Conservation (phyloP, 1,284 basidiomycete genomes). For the Tylopilus orsonianus region DNA sequence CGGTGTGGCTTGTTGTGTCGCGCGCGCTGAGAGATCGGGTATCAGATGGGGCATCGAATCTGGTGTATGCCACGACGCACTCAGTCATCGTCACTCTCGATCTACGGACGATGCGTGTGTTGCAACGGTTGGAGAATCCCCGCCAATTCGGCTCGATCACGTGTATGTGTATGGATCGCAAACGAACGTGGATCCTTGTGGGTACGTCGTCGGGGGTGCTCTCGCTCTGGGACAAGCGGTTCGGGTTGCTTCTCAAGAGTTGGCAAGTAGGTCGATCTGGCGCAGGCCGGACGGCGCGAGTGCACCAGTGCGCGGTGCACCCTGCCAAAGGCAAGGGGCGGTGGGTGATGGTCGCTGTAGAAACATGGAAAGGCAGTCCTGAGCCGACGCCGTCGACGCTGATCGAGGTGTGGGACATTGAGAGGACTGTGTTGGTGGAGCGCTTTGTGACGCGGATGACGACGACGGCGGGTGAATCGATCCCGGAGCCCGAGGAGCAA, state of each 20-base stretch:
- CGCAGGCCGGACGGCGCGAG: constrained; percentile 51
- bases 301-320: constrained; percentile 77
- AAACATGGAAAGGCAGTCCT: constrained; percentile 44
- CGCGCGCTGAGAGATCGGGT: constrained; percentile 2
- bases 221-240: constrained; percentile 92
- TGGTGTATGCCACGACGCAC: constrained; percentile 85
- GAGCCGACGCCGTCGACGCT: constrained; percentile 48
- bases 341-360: constrained; percentile 85
- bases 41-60: constrained; percentile 65
- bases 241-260: constrained; percentile 84
- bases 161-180: constrained; percentile 78
- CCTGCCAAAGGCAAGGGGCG: constrained; percentile 84
- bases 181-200: constrained; percentile 83
- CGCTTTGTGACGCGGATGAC: constrained; percentile 57
- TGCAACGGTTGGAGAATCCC: constrained; percentile 81
- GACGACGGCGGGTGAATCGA: constrained; percentile 39
- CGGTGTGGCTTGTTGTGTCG: not conserved
- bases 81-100: constrained; percentile 81
- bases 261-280: constrained; percentile 75
- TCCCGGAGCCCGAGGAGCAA: constrained; percentile 52
- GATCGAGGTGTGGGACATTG: constrained; percentile 82
- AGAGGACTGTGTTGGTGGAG: constrained; percentile 66
- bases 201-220: constrained; percentile 85
- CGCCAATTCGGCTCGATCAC: constrained; percentile 86
- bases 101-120: constrained; percentile 78